These are phyloP conservation scores for Tricharina praecox DNA, from an alignment of 495 filamentous ascomycete genomes.

Conservation along the genomic window DNA sequence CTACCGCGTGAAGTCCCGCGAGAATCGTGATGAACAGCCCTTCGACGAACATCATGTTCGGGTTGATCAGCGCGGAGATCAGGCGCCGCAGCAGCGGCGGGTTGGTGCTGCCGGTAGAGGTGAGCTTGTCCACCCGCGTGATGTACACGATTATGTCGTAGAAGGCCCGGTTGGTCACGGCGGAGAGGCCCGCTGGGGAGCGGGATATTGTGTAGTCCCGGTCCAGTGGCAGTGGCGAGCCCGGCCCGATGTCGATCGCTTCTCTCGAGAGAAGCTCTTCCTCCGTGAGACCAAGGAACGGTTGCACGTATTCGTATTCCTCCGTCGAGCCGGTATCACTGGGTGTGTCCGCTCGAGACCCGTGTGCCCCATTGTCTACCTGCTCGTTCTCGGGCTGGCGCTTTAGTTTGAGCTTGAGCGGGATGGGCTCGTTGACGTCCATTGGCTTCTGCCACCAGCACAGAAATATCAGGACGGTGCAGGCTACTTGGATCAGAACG, in stretches of 20 bases:
- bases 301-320: neutral
- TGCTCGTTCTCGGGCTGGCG: neutral
- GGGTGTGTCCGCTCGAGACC: no score
- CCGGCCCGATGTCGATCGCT: neutral
- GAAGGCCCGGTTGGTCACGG: neutral
- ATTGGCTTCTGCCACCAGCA: conserved; percentile 16
- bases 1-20: conserved; percentile 6
- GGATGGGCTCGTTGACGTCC: conserved; percentile 14
- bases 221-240: neutral
- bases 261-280: neutral
- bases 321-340: neutral
- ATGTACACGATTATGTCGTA: neutral
- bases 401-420: neutral
- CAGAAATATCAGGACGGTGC: conserved; percentile 9
- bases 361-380: no score
- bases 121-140: no score
- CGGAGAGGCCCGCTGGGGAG: neutral
- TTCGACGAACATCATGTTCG: neutral
- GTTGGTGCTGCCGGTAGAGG: no score
- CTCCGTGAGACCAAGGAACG: no score
- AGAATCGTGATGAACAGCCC: neutral
- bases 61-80: no score
- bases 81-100: no score
- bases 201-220: neutral
- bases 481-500: conserved; percentile 11